Evolutionary conservation across 2,329 filamentous ascomycete species (phyloP), one percentile per base, ranked within the genome.

Genomic region (Hypoxylon sp.): DNA sequence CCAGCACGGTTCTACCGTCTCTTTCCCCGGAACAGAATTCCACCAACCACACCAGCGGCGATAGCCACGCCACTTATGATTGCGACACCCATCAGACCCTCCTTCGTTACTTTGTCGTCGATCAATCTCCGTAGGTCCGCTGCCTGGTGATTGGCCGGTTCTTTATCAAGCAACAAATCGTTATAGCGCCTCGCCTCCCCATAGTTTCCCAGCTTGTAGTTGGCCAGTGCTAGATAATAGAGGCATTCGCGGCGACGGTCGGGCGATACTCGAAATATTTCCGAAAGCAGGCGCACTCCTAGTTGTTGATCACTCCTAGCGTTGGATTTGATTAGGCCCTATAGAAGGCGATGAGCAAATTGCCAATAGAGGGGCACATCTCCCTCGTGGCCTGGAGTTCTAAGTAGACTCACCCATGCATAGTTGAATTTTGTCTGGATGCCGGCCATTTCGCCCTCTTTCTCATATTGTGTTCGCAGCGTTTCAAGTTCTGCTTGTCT

Each of bases 391-490:
- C 14, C 19, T 22, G 19, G 13, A 39, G 5, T 33, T 17, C n/a
- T 19, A 47, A 19, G 60, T 22, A 37, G 37, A 74, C 85, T 63
- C 88, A 97, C 94, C 96, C 96, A 99, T 79, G 96, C 95, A 81
- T 95, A 98, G 89, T 99, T 99, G 88, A 99, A 99, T 80, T 98
- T 98, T 69, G 96, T 99, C 82, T 99, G 96, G 44, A 99, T 89
- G 67, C 95, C 94, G 68, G 97, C 95, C 85, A 97, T 97, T 77
- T 97, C 93, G 74, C 95, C 96, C 83, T 99, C 96, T 80, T 97
- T 97, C 80, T 98, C 95, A 80, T 96, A 99, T 81, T 99, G 96
- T 67, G 93, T 87, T 72, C 95, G 93, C 59, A 99, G 87, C 70
- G 98, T 96, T 80, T 94, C 91, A 67, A 99, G 91, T 82, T 99